Conservation (phyloP, 306 rosid genomes). For the Dryas drummondii region DNA sequence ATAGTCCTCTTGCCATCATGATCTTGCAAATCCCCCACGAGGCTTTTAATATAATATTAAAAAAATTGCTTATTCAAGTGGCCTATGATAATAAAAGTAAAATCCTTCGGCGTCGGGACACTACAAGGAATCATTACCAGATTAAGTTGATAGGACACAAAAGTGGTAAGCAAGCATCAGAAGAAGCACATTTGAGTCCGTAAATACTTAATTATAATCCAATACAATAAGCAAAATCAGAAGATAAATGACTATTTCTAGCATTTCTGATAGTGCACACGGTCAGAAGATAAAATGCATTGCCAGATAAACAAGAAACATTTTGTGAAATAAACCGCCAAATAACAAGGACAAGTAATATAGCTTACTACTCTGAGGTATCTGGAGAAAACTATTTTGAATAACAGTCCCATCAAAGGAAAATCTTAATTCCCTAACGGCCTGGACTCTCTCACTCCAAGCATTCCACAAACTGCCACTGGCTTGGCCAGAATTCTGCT, state of each 20-base stretch:
- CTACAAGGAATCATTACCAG: background rate
- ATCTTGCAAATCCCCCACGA: no score
- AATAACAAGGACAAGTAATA: slow-evolving; percentile 7
- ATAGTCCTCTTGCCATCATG: no score
- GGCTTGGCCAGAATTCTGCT: slow-evolving; percentile 30
- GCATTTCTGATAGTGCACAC: background rate
- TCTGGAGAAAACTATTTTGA: slow-evolving; percentile 34
- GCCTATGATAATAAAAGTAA: background rate
- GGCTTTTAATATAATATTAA: no score
- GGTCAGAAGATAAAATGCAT: background rate
- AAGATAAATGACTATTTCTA: background rate
- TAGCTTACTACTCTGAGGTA: slow-evolving; percentile 47
- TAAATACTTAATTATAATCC: slow-evolving; percentile 2
- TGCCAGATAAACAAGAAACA: slow-evolving; percentile 5
- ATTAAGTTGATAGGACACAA: background rate
- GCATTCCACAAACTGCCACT: slow-evolving; percentile 66
- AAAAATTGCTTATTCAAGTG: background rate
- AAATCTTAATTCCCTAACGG: slow-evolving; percentile 65
- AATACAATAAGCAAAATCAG: slow-evolving; percentile 7
- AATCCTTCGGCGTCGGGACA: background rate
- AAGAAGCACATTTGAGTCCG: background rate
- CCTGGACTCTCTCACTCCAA: slow-evolving; percentile 88
- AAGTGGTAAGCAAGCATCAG: background rate
- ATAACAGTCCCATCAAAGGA: slow-evolving; percentile 69
- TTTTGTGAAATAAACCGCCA: slow-evolving; percentile 13